A percentile compares a stretch with the other conserved stretches of the same genome.
Evolutionary conservation across 805 yeast species (phyloP).

Genomic region (Yamadazyma ubonensis): DNA sequence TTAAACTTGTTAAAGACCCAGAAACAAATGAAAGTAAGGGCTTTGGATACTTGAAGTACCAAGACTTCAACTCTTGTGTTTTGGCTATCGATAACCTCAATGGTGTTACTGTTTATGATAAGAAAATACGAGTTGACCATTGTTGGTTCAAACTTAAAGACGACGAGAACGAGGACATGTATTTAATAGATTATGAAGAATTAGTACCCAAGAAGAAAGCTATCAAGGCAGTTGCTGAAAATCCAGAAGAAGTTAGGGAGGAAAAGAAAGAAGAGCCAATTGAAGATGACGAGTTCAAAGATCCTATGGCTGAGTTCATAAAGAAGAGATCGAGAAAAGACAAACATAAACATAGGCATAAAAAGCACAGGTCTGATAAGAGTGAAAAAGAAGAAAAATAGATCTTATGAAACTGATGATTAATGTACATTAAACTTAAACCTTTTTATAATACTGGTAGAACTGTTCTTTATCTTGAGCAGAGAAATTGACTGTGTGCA

Average conservation of each 20-base stretch:
- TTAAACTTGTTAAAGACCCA: slow-evolving; percentile 54
- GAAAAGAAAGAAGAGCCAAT: not conserved
- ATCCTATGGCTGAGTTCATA: slow-evolving; percentile 29
- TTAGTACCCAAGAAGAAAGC: slow-evolving; percentile 15
- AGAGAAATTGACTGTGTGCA: slow-evolving; percentile 32
- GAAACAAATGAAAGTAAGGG: slow-evolving; percentile 58
- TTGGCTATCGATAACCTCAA: slow-evolving; percentile 88
- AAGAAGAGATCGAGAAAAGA: slow-evolving; percentile 7
- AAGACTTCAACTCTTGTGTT: slow-evolving; percentile 74
- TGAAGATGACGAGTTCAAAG: slow-evolving; percentile 30
- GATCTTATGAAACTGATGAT: not conserved
- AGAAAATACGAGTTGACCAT: slow-evolving; percentile 64
- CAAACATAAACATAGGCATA: slow-evolving; percentile 7
- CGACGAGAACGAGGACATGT: slow-evolving; percentile 50
- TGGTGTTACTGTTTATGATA: slow-evolving; percentile 58
- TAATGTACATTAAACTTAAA: not conserved
- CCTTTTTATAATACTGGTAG: slow-evolving; percentile 21
- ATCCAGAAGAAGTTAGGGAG: slow-evolving; percentile 2
- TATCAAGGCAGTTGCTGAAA: slow-evolving; percentile 3
- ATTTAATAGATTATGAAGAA: slow-evolving; percentile 25
- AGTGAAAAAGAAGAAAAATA: not conserved
- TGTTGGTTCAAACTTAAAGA: slow-evolving; percentile 56
- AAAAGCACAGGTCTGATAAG: slow-evolving; percentile 2
- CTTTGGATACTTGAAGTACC: slow-evolving; percentile 80
- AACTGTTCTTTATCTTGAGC: slow-evolving; percentile 31